phyloP scores from a whole-genome alignment of 768 basidiomycete genomes.

The Lentinus brumalis region DNA sequence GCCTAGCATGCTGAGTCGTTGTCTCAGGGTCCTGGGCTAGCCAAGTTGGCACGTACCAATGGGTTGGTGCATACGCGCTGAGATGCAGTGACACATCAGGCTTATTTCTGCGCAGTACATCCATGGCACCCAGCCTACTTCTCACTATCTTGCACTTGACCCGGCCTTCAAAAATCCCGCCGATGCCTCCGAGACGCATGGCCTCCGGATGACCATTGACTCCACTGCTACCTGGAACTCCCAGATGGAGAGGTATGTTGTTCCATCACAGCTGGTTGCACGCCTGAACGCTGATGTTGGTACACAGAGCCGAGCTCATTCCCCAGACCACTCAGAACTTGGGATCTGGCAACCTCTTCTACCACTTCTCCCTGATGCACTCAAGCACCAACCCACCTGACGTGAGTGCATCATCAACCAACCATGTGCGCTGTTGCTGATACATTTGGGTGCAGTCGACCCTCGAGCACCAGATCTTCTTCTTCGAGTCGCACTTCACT shows the following conservation, averaged over 20 bases:
- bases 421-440: neutral
- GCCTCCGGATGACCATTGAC: constrained; percentile 57
- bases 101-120: constrained; percentile 39
- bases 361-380: constrained; percentile 61
- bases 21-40: constrained; percentile 55
- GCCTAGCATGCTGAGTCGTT: neutral
- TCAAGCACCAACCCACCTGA: constrained; percentile 52
- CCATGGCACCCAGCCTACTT: constrained; percentile 54
- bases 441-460: constrained; percentile 39
- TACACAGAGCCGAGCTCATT: constrained; percentile 32
- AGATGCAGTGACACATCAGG: neutral
- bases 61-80: constrained; percentile 36
- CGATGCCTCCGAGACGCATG: constrained; percentile 48
- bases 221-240: constrained; percentile 57
- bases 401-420: constrained; percentile 32
- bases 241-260: constrained; percentile 40
- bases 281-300: neutral
- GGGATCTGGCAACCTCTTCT: constrained; percentile 58
- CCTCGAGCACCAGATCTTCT: constrained; percentile 60
- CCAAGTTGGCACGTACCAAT: constrained; percentile 59
- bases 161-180: constrained; percentile 62
- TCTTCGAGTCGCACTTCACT: constrained; percentile 67
- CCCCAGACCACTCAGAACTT: constrained; percentile 53
- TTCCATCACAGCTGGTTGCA: neutral
- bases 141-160: constrained; percentile 52